Base-by-base conservation (phyloP, 2,329 filamentous ascomycete species). In the Huntiella savannae region DNA sequence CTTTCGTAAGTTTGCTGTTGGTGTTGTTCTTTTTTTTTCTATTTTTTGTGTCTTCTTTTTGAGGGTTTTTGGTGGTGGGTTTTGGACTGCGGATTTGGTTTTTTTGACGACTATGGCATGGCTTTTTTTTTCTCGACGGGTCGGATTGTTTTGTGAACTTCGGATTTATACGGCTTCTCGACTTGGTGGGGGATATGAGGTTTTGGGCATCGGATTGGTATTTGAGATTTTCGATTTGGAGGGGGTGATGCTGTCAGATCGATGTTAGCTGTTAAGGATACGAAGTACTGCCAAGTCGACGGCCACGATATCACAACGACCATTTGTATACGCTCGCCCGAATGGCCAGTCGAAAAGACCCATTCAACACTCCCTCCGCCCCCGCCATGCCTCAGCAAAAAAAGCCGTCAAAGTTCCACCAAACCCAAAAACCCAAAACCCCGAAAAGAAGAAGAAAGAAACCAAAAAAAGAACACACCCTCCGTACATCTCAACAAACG, bases 1-100 rank as follows among this genome's bases (percentile, higher is more conserved):
- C 59, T 69, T 56, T 74, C 71, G 72, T 76, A 69, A 67, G 72
- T 74, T 42, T 49, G 39, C 45, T 42, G 34, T 39, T 33, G 42
- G 22, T 39, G 45, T 34, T 42, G 32, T 42, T 46, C n/a, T n/a
- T 5, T 40, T 33, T 39, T 45, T 49, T 45, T n/a, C n/a, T n/a
- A n/a, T n/a, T n/a, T 48, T 40, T 39, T 36, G 8, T n/a, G n/a
- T n/a, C 33, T 22, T 28, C 17, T 33, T 40, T 32, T n/a, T 6
- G 22, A 2, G 22, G 22, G 22, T 28, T 28, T 28, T 7, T 3
- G 22, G 22, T 28, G 22, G 8, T 28, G 22, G 22, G 22, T 28
- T 7, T 7, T 28, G 22, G 22, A 28, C 3, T 10, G 6, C 5
- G 17, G 17, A 19, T 28, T 28, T 28, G 22, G 22, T 7, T 28